Evolutionary conservation across 805 yeast species (phyloP), one percentile per base, ranked within the genome.

Genomic region (Candida koratica): DNA sequence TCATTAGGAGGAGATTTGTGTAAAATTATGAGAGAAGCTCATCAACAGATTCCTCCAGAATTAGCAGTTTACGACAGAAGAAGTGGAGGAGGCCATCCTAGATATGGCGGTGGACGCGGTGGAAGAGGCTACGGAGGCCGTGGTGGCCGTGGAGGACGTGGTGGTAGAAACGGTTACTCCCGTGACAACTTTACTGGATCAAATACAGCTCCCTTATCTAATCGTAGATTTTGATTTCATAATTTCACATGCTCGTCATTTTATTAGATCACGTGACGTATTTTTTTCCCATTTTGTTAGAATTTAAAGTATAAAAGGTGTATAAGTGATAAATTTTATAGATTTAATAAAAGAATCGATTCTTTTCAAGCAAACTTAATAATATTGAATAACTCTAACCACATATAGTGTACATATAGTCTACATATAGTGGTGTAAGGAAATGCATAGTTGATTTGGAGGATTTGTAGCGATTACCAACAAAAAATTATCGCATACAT

Each of bases 1-100:
- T 79, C 83, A 68, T 77, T 88, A 65, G 97, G 97, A 51, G 84
- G 85, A 53, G 93, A 87, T 55, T 75, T 93, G 58, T 77, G 90
- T 54, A 81, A 84, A 54, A 89, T 93, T 55, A 75, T 93, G 74
- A 78, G 81, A 64, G 98, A 93, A 75, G 98, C 98, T 47, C 84
- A 90, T 60, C 98, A 93, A 69, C 74, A 76, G 42, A 69, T 93
- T 51, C 94, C 95, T 48, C 82, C 81, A 36, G 86, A 79, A 57
- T 75, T 93, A 54, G 73, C 73, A 57, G 80, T 77, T 58, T 80
- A 78, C 69, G 72, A 67, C 54, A 64, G 69, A 60, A 64, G 69
- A 56, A 86, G 83, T 52, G 80, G 81, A 57, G 84, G 85, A 44
- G 73, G 80, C 39, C 73, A 66, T 48, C 64, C 67, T 43, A 61